Base-by-base conservation (phyloP, 345 rosid species). In the Clarkia xantiana region DNA sequence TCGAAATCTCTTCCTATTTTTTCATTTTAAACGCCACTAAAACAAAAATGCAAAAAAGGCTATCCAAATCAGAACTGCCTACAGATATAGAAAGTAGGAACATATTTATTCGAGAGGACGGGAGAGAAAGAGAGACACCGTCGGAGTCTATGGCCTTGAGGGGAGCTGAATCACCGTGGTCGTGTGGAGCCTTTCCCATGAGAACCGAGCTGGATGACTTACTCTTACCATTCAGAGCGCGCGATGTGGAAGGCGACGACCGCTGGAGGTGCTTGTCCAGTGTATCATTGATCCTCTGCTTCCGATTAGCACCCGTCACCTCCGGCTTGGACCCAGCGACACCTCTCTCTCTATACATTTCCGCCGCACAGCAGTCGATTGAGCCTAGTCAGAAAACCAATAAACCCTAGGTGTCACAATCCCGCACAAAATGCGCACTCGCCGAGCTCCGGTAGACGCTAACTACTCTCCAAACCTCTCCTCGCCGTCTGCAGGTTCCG, bases 211-310 rank as follows among this genome's bases (percentile, higher is more conserved):
- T 45, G 2, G 76, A 47, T 13, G 76, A 47, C 77, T 69, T 75
- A 18, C 78, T 89, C 65, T 78, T 78, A 29, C 81, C 91, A 76
- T 81, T 70, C 67, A 62, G 51, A 23, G 48, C 49, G 38, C 80
- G 71, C 43, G 94, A 86, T 38, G 88, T 77, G 51, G 95, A 90
- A 1, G 86, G 78, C 25, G 95, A 77, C 44, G 97, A 74, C 19
- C 86, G 85, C 51, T 78, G 80, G 42, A 78, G 76, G 46, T 76
- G 87, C 73, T 73, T 75, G 54, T 82, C 88, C 12, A 81, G 77
- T 18, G 77, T 70, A 41, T 83, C 91, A 60, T 73, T 81, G 73
- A 81, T 76, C 63, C 84, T 46, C 19, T 60, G 78, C 68, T 83
- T 86, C 62, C 88, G 94, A 80, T 84, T 87, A 55, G 67, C 74